Evolutionary conservation across 1,284 basidiomycete genomes (phyloP), one percentile per base, ranked within the genome.

Genomic region (Ustilago esculenta): DNA sequence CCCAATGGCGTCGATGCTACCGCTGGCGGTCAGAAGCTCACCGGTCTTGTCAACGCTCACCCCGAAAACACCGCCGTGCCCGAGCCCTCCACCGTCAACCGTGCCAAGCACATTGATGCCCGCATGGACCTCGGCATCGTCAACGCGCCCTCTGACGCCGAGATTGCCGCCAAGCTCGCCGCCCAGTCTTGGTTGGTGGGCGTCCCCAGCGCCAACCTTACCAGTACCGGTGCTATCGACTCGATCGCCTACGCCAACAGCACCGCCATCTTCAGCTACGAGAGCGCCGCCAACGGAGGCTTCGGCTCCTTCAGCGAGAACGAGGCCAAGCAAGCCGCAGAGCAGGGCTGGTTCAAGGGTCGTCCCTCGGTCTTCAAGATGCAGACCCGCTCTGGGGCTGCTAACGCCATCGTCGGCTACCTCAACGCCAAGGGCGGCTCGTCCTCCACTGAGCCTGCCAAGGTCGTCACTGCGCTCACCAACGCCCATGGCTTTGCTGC

Each of bases 321-420:
- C 42, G 60, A 76, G 52, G 75, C 75, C 15, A 25, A 53, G 25
- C 51, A 58, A 3, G 73, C 73, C 21, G 42, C 48, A 15, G 29
- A 43, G 29, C 49, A 70, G 42, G 70, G 71, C 27, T 68, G 59
- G 66, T 64, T 58, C 51, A 51, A 58, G 17, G 69, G 72, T 20
- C 64, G 69, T 9, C 66, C 77, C 42, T 59, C 68, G 44, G 80
- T 81, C 48, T 75, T 75, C 55, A 55, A 70, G 55, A 76, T 81
- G 77, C 80, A 81, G 73, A 78, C 79, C 35, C 76, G 79, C 25
- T 52, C 93, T 4, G 96, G 95, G 34, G 98, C 80, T 20, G 79
- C 71, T 36, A 72, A 52, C 46, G 76, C 79, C 49, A 74, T 81
- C 53, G 64, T 73, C 11, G 80, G 80, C 47, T 81, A 77, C 61